These are phyloP conservation scores for Lentinula guzmanii DNA, from an alignment of 768 basidiomycete genomes.

Conservation along the genomic window DNA sequence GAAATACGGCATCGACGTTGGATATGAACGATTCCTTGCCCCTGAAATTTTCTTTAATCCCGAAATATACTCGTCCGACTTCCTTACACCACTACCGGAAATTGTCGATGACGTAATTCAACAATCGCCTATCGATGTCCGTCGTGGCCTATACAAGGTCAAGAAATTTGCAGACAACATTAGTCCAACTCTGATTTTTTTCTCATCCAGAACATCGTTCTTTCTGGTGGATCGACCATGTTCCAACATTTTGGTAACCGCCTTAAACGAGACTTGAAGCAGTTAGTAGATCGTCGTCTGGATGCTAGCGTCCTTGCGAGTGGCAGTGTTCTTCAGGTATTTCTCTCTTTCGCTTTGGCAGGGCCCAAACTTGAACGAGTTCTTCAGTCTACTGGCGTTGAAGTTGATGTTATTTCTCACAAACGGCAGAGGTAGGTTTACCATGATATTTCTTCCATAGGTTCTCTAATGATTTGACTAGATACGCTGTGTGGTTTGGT, in stretches of 20 bases:
- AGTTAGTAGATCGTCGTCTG: slow-evolving; percentile 86
- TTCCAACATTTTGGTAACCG: slow-evolving; percentile 98
- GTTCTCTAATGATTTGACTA: slow-evolving; percentile 17
- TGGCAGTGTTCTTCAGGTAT: slow-evolving; percentile 71
- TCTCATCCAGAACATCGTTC: slow-evolving; percentile 77
- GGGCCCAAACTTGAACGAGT: background rate
- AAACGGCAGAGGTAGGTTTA: slow-evolving; percentile 80
- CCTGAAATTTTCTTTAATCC: slow-evolving; percentile 99
- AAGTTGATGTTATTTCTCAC: slow-evolving; percentile 97
- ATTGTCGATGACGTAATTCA: slow-evolving; percentile 97
- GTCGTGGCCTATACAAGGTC: slow-evolving; percentile 94
- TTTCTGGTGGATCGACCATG: slow-evolving; percentile 98
- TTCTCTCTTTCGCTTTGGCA: slow-evolving; percentile 12
- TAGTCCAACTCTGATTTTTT: background rate
- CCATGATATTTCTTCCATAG: slow-evolving; percentile 7
- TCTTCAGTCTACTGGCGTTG: slow-evolving; percentile 85
- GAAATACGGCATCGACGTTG: slow-evolving; percentile 94
- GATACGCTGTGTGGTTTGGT: slow-evolving; percentile 97
- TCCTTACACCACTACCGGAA: slow-evolving; percentile 91
- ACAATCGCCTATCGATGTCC: slow-evolving; percentile 93
- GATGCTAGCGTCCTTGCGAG: slow-evolving; percentile 69
- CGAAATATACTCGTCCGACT: slow-evolving; percentile 96
- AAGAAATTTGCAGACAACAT: slow-evolving; percentile 1
- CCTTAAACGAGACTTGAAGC: slow-evolving; percentile 92
- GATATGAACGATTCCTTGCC: slow-evolving; percentile 98